These are phyloP conservation scores for Salix caprea DNA, from an alignment of 345 rosid genomes.

Conservation along the genomic window DNA sequence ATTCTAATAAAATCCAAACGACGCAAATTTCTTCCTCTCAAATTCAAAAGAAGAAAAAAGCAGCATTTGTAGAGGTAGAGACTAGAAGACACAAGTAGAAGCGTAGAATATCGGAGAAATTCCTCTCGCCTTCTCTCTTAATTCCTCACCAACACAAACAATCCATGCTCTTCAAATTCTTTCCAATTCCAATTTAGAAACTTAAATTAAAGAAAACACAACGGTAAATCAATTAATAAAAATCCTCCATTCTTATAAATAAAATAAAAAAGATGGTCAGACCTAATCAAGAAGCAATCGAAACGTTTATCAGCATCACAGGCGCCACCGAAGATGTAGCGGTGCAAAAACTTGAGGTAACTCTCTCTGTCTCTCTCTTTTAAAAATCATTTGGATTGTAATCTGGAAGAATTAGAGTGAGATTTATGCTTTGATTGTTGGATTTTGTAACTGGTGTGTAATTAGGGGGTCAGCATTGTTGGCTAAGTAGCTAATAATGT, in stretches of 20 bases:
- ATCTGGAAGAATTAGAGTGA: not conserved
- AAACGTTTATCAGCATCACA: conserved; percentile 80
- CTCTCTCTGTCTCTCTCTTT: not conserved
- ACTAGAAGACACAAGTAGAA: not conserved
- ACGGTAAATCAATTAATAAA: not conserved
- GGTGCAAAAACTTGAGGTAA: conserved; percentile 64
- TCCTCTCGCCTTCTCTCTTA: not conserved
- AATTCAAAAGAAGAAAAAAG: not conserved
- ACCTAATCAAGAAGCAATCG: conserved; percentile 74
- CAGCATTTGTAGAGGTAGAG: not conserved
- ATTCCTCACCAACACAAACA: not conserved
- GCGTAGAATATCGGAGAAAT: conserved; percentile 12
- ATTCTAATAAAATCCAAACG: not conserved
- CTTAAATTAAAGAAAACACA: not conserved
- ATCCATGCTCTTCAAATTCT: not conserved
- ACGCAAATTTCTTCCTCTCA: not conserved
- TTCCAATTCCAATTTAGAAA: not conserved
- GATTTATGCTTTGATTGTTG: not conserved
- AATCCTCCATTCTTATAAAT: not conserved
- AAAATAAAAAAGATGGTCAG: conserved; percentile 46
- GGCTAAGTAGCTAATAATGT: not conserved
- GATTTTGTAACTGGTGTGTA: not conserved
- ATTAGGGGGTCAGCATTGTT: conserved; percentile 10
- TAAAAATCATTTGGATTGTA: too few relatives aligned
- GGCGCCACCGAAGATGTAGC: conserved; percentile 72